These are phyloP conservation scores for Trametes polyzona DNA, from an alignment of 1,284 basidiomycete genomes.

Conservation along the genomic window DNA sequence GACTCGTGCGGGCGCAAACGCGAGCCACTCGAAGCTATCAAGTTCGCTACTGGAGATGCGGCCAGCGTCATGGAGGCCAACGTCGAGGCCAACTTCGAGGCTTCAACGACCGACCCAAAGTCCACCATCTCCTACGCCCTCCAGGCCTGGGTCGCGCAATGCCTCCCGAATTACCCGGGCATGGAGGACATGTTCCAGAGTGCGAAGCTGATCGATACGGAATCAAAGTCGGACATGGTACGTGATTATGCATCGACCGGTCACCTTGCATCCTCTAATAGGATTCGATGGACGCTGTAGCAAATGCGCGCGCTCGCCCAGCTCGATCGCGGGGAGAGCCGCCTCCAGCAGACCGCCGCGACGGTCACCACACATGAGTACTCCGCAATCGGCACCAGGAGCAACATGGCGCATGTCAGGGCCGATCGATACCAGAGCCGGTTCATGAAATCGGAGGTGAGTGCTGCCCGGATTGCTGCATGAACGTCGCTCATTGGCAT, in stretches of 20 bases:
- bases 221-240: conserved; percentile 17
- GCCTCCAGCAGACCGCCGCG: conserved; percentile 52
- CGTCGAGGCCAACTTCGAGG: conserved; percentile 44
- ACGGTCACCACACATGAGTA: conserved; percentile 44
- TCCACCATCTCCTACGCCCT: conserved; percentile 24
- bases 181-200: conserved; percentile 31
- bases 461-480: not conserved
- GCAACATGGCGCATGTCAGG: conserved; percentile 34
- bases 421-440: conserved; percentile 48
- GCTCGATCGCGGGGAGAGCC: conserved; percentile 50
- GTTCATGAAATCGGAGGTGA: conserved; percentile 33
- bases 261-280: not conserved
- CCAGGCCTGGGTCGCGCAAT: conserved; percentile 34
- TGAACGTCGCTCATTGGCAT: not conserved
- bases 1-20: conserved; percentile 32
- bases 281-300: conserved; percentile 15
- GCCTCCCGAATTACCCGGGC: conserved; percentile 24
- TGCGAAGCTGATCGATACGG: conserved; percentile 29
- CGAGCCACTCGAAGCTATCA: conserved; percentile 47
- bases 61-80: conserved; percentile 44
- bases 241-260: not conserved
- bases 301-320: conserved; percentile 48
- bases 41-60: conserved; percentile 44
- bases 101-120: conserved; percentile 16
- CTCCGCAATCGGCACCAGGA: conserved; percentile 29